These are phyloP conservation scores for Picea sitchensis DNA, from an alignment of 75 land plant genomes.

Conservation along the genomic window DNA sequence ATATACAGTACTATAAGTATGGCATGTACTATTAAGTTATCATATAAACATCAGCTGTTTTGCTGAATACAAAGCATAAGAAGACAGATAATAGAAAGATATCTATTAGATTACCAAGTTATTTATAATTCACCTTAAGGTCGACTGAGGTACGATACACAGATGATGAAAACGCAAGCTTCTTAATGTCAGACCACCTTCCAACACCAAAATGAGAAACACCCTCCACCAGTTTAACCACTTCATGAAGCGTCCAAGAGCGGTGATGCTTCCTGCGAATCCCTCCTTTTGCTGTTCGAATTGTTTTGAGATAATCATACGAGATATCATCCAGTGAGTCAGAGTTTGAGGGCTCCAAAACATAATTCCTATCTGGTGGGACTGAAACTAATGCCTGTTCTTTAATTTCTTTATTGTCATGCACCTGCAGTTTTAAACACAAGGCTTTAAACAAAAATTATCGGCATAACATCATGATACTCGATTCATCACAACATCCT, in stretches of 20 bases:
- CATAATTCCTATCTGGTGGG: neutral
- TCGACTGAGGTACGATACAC: conserved; percentile 81
- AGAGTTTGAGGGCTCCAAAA: conserved; percentile 5
- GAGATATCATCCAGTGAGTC: conserved; percentile 27
- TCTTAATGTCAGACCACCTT: conserved; percentile 88
- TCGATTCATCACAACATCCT: neutral
- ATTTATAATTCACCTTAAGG: conserved; percentile 53
- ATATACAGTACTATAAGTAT: neutral
- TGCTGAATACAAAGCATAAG: neutral
- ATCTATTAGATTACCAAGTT: neutral
- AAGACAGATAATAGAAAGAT: neutral
- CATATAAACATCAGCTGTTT: too few species aligned
- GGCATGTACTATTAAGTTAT: neutral
- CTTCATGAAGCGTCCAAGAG: conserved; percentile 82
- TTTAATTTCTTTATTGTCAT: conserved; percentile 1
- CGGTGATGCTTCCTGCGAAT: conserved; percentile 73
- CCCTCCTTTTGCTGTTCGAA: conserved; percentile 30
- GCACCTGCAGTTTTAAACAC: conserved; percentile 2
- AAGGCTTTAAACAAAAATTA: neutral
- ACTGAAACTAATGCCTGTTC: neutral
- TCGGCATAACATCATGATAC: neutral
- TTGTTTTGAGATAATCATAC: conserved; percentile 17
- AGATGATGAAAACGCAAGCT: conserved; percentile 62
- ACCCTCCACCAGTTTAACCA: conserved; percentile 81
- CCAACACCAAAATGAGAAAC: conserved; percentile 90